Percentiles rank a stretch among this genome's conserved stretches.
Evolutionary conservation across 2,329 filamentous ascomycete genomes (phyloP).

Genomic region (Plenodomus tracheiphilus): DNA sequence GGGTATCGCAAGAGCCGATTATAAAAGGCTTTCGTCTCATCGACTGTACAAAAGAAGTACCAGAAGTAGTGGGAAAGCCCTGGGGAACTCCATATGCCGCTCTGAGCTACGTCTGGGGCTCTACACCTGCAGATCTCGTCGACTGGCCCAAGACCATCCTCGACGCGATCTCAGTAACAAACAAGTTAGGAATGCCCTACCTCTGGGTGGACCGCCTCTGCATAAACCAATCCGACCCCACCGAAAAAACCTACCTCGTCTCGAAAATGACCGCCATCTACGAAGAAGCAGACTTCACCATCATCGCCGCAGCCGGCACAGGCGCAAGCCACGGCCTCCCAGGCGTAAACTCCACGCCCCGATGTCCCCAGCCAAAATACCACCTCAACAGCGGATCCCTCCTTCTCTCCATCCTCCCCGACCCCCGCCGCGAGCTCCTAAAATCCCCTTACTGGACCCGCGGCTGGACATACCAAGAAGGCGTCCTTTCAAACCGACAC

Average conservation of each 20-base stretch:
- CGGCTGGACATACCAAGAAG: slow-evolving; percentile 8
- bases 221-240: slow-evolving; percentile 8
- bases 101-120: slow-evolving; percentile 20
- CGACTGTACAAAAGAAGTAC: slow-evolving; percentile 6
- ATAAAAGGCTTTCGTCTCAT: slow-evolving; percentile 11
- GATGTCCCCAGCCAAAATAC: slow-evolving; percentile 10
- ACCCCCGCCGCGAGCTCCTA: slow-evolving; percentile 5
- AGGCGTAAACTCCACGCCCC: slow-evolving; percentile 3
- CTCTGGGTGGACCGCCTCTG: slow-evolving; percentile 14
- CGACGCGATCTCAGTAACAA: slow-evolving; percentile 9
- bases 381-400: slow-evolving; percentile 6
- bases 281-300: slow-evolving; percentile 10
- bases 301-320: slow-evolving; percentile 11
- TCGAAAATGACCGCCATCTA: slow-evolving; percentile 17
- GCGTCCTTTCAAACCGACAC: no score
- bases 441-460: slow-evolving; percentile 6
- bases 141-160: slow-evolving; percentile 8
- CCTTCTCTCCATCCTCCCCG: slow-evolving; percentile 9
- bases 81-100: slow-evolving; percentile 13
- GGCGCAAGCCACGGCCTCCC: slow-evolving; percentile 10
- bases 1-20: slow-evolving; percentile 5
- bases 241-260: slow-evolving; percentile 6
- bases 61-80: slow-evolving; percentile 8
- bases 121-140: neutral
- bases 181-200: slow-evolving; percentile 3